Conservation (phyloP, 345 rosid species). For the Rhodamnia argentea region DNA sequence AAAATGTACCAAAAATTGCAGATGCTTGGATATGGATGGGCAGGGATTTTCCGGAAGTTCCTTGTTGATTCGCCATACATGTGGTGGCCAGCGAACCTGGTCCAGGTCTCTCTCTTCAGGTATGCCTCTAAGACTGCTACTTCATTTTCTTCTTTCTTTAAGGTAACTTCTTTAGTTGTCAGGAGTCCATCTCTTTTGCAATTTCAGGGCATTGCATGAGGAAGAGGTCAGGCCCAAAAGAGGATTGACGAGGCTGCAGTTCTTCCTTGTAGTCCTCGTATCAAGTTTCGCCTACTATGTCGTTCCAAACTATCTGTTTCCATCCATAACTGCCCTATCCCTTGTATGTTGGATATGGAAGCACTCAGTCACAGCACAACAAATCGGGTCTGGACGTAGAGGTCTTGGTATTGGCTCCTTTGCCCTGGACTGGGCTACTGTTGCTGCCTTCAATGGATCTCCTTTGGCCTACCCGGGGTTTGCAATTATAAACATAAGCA, state of each 20-base stretch:
- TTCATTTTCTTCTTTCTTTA: not conserved
- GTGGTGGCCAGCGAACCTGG: conserved; percentile 39
- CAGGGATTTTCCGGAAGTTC: conserved; percentile 25
- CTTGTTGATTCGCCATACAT: conserved; percentile 34
- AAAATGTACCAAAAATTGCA: not conserved
- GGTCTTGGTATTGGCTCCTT: conserved; percentile 33
- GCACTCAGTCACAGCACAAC: conserved; percentile 27
- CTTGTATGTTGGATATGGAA: conserved; percentile 34
- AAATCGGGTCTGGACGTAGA: conserved; percentile 18
- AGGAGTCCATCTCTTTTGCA: not conserved
- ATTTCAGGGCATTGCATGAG: conserved; percentile 36
- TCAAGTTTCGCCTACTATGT: conserved; percentile 40
- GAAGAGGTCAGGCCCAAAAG: conserved; percentile 25
- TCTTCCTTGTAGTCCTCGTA: conserved; percentile 31
- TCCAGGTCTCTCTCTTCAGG: conserved; percentile 44
- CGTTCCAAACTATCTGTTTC: conserved; percentile 34
- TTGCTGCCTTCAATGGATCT: conserved; percentile 20
- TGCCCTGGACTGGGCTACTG: conserved; percentile 28
- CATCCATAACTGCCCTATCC: conserved; percentile 27
- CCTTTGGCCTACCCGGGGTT: conserved; percentile 22
- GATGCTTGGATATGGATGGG: conserved; percentile 28
- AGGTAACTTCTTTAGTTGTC: not conserved
- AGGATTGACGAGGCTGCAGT: conserved; percentile 38
- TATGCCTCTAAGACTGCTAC: not conserved
- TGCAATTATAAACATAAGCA: conserved; percentile 16